phyloP scores from a whole-genome alignment of 2,329 filamentous ascomycete species.

The Alternaria brassicicola region DNA sequence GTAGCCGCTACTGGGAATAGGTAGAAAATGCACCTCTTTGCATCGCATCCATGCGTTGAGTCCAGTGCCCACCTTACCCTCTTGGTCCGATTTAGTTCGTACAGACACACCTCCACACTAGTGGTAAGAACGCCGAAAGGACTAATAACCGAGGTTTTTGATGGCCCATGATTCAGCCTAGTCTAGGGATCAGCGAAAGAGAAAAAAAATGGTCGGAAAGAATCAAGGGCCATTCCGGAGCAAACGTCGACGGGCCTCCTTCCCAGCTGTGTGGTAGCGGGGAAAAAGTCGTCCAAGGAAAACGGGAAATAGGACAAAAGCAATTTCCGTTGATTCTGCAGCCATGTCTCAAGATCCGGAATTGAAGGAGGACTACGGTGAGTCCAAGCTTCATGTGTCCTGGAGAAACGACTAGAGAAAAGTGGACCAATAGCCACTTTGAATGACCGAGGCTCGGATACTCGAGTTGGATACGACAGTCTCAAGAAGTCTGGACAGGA shows the following conservation, averaged over 20 bases:
- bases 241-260: slow-evolving; percentile 30
- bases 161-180: slow-evolving; percentile 13
- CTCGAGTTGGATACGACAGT: slow-evolving; percentile 3
- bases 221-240: slow-evolving; percentile 18
- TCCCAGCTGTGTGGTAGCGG: slow-evolving; percentile 33
- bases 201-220: slow-evolving; percentile 20
- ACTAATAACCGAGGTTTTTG: slow-evolving; percentile 7
- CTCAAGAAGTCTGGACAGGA: background rate
- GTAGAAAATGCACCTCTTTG: slow-evolving; percentile 1
- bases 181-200: slow-evolving; percentile 15
- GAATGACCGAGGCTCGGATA: slow-evolving; percentile 7
- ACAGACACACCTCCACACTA: slow-evolving; percentile 19
- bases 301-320: slow-evolving; percentile 8
- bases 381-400: background rate
- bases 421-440: slow-evolving; percentile 4
- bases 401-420: background rate
- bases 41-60: background rate
- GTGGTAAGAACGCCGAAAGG: slow-evolving; percentile 12
- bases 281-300: slow-evolving; percentile 5
- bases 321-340: slow-evolving; percentile 15
- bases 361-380: slow-evolving; percentile 6
- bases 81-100: slow-evolving; percentile 7
- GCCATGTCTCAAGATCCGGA: slow-evolving; percentile 11
- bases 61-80: slow-evolving; percentile 1
- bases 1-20: slow-evolving; percentile 8